Base-by-base conservation (phyloP, 352 stramenopile genomes). In the Phytophthora niederhauseri region DNA sequence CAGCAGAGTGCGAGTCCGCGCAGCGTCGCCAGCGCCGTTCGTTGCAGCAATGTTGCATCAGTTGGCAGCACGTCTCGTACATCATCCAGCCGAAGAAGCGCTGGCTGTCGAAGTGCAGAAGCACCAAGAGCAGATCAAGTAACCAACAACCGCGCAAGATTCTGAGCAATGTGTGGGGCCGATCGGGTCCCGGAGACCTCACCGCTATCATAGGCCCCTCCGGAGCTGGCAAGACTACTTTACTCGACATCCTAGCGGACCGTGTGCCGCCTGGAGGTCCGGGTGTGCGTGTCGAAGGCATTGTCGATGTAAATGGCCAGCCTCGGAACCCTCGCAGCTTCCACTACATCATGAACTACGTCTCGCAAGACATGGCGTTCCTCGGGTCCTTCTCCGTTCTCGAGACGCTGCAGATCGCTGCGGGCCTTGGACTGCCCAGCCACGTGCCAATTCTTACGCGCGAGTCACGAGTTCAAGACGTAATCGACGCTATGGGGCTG, bases 401-500 rank as follows among this genome's bases (percentile, higher is more conserved):
- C 3, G 83, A 93, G 66, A 92, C 83, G 4, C 62, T 93, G 14
- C 73, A 82, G 41, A 89, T 92, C 61, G 83, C 81, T 1, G 85
- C 81, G 20, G 73, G 72, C 0, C 74, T 93, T 26, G 83, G 71
- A 6, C 48, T 93, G 11, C 79, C 82, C 0, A 77, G 53, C 20
- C 67, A 85, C 51, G 72, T 90, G 0, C 68, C 78, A 6, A 55
- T 60, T 15, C 66, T 84, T 14, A 83, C 78, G 14, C 71, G 71
- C 3, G 80, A 81, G 24, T 85, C 81, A 43, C 79, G 84, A 24
- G 81, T 91, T 4, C 79, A 93, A 36, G 70, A 82, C 22, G 82
- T 91, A 49, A 80, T 93, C n/a, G 80, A 87, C 36, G 81, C 83
- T 22, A 91, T 92, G 82, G 86, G 85, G 0, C 66, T 95, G 9